Evolutionary conservation across 495 filamentous ascomycete species (phyloP).

Genomic region (Podospora australis): DNA sequence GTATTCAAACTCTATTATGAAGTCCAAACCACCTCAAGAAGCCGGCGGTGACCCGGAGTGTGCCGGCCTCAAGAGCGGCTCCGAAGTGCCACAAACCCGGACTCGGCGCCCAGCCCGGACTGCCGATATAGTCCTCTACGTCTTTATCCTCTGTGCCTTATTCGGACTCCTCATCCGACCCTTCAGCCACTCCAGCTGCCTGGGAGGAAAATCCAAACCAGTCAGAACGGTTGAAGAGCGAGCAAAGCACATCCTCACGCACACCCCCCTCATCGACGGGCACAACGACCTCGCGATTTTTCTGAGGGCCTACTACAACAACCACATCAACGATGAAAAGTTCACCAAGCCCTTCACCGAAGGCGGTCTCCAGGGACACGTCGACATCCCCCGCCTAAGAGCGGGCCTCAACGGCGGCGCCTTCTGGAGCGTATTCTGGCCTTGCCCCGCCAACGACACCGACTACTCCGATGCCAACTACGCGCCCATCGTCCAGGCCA

Average conservation of each 20-base stretch:
- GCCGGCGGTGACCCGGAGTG: too few species aligned
- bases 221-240: conserved; percentile 59
- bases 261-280: conserved; percentile 85
- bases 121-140: too few species aligned
- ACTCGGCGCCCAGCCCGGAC: too few species aligned
- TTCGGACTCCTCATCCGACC: too few species aligned
- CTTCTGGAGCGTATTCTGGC: conserved; percentile 87
- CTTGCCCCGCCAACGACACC: conserved; percentile 62
- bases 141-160: too few species aligned
- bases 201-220: conserved; percentile 11
- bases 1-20: too few species aligned
- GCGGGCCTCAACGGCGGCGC: conserved; percentile 60
- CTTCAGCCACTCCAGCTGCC: too few species aligned
- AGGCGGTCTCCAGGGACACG: conserved; percentile 61
- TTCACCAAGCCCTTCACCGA: conserved; percentile 66
- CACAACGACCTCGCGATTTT: conserved; percentile 83
- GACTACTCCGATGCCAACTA: conserved; percentile 75
- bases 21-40: too few species aligned
- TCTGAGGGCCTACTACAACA: conserved; percentile 60
- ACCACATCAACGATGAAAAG: conserved; percentile 67
- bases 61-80: too few species aligned
- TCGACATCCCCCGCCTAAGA: conserved; percentile 66
- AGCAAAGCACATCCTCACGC: conserved; percentile 59
- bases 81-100: too few species aligned
- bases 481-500: conserved; percentile 52